These are phyloP conservation scores for Suillus placidus DNA, from an alignment of 768 basidiomycete species.

Conservation along the genomic window DNA sequence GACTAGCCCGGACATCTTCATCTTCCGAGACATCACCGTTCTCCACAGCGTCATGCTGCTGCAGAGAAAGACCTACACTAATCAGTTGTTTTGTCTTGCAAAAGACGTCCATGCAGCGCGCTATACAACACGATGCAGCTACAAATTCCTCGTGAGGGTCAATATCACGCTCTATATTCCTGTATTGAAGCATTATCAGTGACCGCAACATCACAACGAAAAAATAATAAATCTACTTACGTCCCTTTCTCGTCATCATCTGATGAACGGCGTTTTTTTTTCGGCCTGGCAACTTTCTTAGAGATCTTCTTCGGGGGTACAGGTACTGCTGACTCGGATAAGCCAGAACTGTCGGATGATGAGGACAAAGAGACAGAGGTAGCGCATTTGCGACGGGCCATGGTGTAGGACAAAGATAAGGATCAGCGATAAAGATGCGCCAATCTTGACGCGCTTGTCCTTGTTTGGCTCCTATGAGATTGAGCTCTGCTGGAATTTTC, in stretches of 20 bases:
- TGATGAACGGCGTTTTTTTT: background rate
- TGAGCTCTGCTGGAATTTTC: background rate
- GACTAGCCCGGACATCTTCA: background rate
- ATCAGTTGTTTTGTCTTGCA: constrained; percentile 7
- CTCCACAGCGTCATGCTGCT: background rate
- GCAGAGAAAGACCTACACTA: background rate
- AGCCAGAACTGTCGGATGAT: background rate
- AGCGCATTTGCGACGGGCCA: background rate
- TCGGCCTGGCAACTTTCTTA: background rate
- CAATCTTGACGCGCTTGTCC: background rate
- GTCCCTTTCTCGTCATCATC: background rate
- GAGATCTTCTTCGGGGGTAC: background rate
- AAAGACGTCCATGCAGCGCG: constrained; percentile 10
- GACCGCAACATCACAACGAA: background rate
- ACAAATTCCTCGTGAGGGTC: constrained; percentile 1
- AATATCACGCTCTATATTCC: background rate
- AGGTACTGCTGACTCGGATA: background rate
- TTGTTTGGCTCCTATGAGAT: constrained; percentile 1
- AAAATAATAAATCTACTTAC: background rate
- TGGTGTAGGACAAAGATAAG: background rate
- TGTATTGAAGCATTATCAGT: background rate
- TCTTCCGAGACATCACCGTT: constrained; percentile 2
- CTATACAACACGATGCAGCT: background rate
- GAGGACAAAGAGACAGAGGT: background rate
- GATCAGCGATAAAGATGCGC: background rate